Percentiles rank a stretch among this genome's conserved stretches.
phyloP scores from a whole-genome alignment of 441 rosid genomes.

The Gossypium schwendimanii region DNA sequence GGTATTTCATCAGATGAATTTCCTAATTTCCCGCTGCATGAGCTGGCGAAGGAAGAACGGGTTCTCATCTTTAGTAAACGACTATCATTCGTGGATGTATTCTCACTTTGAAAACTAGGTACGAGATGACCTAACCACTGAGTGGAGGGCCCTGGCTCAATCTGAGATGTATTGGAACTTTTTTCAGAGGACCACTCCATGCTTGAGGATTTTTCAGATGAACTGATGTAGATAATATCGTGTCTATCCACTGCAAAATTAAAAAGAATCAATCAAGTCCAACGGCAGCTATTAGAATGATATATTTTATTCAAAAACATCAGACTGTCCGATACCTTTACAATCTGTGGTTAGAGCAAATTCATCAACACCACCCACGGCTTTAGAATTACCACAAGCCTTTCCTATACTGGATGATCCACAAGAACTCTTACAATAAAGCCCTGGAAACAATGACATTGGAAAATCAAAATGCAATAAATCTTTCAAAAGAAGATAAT shows the following conservation, averaged over 20 bases:
- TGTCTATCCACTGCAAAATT: conserved; percentile 44
- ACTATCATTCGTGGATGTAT: conserved; percentile 37
- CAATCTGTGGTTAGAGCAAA: conserved; percentile 28
- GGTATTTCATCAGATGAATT: conserved; percentile 32
- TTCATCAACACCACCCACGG: conserved; percentile 27
- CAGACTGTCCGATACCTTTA: conserved; percentile 41
- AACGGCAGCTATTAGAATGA: not conserved
- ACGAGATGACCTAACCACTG: conserved; percentile 32
- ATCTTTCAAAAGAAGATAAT: not conserved
- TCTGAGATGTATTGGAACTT: conserved; percentile 41
- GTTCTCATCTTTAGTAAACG: conserved; percentile 39
- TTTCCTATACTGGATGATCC: conserved; percentile 24
- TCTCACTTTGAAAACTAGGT: conserved; percentile 41
- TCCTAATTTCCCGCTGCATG: conserved; percentile 41
- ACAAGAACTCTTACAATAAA: conserved; percentile 34
- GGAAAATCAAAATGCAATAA: conserved; percentile 18
- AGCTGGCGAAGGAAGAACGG: conserved; percentile 46
- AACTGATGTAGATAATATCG: conserved; percentile 48
- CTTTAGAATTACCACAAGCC: conserved; percentile 30
- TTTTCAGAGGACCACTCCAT: conserved; percentile 33
- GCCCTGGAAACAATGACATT: conserved; percentile 40
- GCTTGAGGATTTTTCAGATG: conserved; percentile 39
- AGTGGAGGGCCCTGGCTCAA: conserved; percentile 32
- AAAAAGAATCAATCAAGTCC: conserved; percentile 13
- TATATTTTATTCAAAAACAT: conserved; percentile 15